Conservation (phyloP, 805 yeast genomes). For the Saturnispora sanitii region DNA sequence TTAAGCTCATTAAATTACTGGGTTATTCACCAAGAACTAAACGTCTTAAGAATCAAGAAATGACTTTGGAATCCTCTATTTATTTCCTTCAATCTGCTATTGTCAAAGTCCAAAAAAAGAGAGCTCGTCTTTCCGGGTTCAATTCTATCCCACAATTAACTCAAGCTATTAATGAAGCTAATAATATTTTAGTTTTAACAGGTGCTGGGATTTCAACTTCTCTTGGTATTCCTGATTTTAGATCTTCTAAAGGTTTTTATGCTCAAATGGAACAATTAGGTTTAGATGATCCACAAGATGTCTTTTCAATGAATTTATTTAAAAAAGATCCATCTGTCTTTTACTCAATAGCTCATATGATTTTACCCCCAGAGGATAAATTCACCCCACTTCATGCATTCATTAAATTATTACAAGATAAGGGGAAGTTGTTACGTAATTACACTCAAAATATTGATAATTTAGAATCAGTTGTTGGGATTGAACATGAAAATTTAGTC, state of each 20-base stretch:
- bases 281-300: constrained; percentile 81
- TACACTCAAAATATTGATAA: constrained; percentile 91
- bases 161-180: constrained; percentile 41
- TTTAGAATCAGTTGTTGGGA: constrained; percentile 73
- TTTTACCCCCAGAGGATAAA: constrained; percentile 60
- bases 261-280: constrained; percentile 58
- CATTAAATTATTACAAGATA: constrained; percentile 61
- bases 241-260: constrained; percentile 83
- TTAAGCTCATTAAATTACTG: constrained; percentile 45
- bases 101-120: constrained; percentile 45
- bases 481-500: constrained; percentile 52
- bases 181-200: constrained; percentile 62
- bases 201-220: constrained; percentile 94
- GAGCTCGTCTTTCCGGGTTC: constrained; percentile 46
- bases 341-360: constrained; percentile 78
- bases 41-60: constrained; percentile 17
- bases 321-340: constrained; percentile 68
- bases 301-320: constrained; percentile 67
- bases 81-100: constrained; percentile 53
- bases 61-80: constrained; percentile 24
- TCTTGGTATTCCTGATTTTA: constrained; percentile 84
- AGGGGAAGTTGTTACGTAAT: constrained; percentile 68
- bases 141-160: constrained; percentile 50
- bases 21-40: no score
- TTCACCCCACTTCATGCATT: constrained; percentile 78